Evolutionary conservation across 2,329 filamentous ascomycete genomes (phyloP).

Genomic region (Epichloe coenophiala): DNA sequence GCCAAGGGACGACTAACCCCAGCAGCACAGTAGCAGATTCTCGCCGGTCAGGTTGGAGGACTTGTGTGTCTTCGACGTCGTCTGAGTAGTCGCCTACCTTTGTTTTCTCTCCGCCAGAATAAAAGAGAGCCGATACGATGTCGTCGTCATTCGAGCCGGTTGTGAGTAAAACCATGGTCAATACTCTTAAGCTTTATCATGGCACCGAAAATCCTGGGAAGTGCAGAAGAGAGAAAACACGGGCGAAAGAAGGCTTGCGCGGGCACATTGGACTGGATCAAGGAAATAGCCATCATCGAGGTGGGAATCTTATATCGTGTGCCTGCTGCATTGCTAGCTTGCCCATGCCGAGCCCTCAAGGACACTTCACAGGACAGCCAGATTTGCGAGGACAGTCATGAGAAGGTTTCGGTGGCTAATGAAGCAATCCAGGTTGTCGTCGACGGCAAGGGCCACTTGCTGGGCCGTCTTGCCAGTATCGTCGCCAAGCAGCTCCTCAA

Average conservation of each 20-base stretch:
- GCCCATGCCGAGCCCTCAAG: not conserved
- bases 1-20: constrained; percentile 27
- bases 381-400: not conserved
- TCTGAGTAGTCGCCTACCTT: constrained; percentile 21
- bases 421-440: constrained; percentile 65
- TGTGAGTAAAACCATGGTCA: constrained; percentile 37
- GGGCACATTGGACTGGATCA: constrained; percentile 2
- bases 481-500: constrained; percentile 98
- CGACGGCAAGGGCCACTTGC: constrained; percentile 99
- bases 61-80: constrained; percentile 21
- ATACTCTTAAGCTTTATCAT: constrained; percentile 3
- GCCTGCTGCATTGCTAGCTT: constrained; percentile 1
- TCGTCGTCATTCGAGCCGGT: constrained; percentile 53
- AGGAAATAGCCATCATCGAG: not conserved
- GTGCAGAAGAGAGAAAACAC: constrained; percentile 1
- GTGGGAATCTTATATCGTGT: constrained; percentile 1
- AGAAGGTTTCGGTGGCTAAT: constrained; percentile 12
- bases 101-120: constrained; percentile 15
- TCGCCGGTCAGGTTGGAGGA: constrained; percentile 24
- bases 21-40: constrained; percentile 28
- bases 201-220: constrained; percentile 2
- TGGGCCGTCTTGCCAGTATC: constrained; percentile 95
- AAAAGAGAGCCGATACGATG: constrained; percentile 38
- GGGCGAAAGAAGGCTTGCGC: constrained; percentile 4
- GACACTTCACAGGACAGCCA: not conserved